Base-by-base conservation (phyloP, 257 asterid species). In the Verbena officinalis region DNA sequence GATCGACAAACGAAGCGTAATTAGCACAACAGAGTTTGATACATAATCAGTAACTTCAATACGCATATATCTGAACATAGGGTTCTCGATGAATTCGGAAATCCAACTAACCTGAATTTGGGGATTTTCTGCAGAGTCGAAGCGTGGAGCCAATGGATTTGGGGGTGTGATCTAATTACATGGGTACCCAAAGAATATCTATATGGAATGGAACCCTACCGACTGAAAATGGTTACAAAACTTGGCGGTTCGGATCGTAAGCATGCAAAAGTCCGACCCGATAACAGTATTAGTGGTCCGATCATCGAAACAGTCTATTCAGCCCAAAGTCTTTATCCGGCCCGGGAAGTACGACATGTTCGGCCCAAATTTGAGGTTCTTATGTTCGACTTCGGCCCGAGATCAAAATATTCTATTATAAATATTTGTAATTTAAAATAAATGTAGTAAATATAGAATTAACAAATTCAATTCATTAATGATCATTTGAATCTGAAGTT, bases 201-300 rank as follows among this genome's bases (percentile, higher is more conserved):
- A 58, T 36, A n/a, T n/a, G n/a, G n/a, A n/a, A 20, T 15, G 63
- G 77, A 42, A 43, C 69, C 44, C 34, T 53, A 54, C 59, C n/a
- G n/a, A n/a, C n/a, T n/a, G n/a, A n/a, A 13, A 55, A 2, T 31
- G 10, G 23, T 22, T 12, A 34, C 20, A 27, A 27, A 27, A 11
- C 4, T 36, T 36, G 40, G 4, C 40, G 40, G 40, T 4, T 36
- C 33, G 33, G 33, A 4, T 12, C 10, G n/a, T 0, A 63, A 5
- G 6, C 42, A 15, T 9, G n/a, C 13, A 4, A 13, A 4, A 30
- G n/a, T 34, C 62, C 68, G 27, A 40, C 27, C 46, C 21, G 1
- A 66, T 0, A 23, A 53, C 5, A 20, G 16, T 15, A 16, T 0
- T 45, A 3, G n/a, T n/a, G n/a, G n/a, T n/a, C n/a, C n/a, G 6